Evolutionary conservation across 192 early-diverging fungal species (phyloP).

Genomic region (Linnemannia schmuckeri): DNA sequence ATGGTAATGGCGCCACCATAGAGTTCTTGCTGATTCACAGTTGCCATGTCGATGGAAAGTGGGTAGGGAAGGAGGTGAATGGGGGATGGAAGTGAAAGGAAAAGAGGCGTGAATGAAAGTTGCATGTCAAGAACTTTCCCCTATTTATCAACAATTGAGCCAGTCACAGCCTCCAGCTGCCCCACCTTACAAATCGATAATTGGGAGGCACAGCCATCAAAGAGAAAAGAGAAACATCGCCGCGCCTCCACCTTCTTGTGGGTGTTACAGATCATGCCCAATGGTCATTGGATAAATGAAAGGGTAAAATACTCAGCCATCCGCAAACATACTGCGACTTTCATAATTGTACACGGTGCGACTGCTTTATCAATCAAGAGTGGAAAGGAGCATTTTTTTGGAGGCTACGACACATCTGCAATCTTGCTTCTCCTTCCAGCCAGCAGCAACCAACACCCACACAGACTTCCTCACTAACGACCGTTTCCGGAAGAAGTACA

Average conservation of each 20-base stretch:
- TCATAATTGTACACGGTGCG: not conserved
- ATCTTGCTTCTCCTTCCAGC: not conserved
- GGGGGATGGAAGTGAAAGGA: not conserved
- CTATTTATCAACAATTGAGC: conserved; percentile 2
- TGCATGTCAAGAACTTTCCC: not conserved
- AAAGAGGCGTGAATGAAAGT: not conserved
- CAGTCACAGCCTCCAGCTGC: not conserved
- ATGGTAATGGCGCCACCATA: conserved; percentile 82
- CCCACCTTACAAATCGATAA: not conserved
- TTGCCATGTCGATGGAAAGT: conserved; percentile 22
- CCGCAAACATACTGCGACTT: not conserved
- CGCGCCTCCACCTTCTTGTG: not conserved
- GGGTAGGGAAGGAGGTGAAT: not conserved
- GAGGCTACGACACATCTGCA: not conserved
- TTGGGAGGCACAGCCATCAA: not conserved
- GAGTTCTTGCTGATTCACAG: conserved; percentile 56
- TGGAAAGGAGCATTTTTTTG: not conserved
- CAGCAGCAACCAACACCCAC: not conserved
- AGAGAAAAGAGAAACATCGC: not conserved
- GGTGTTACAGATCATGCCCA: not conserved
- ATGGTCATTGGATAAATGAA: not conserved
- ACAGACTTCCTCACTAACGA: not conserved
- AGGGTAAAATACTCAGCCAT: not conserved
- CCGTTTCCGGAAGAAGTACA: conserved; percentile 38
- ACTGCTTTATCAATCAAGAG: not conserved